Conservation (phyloP, 495 filamentous ascomycete genomes). For the Friedmanniomyces simplex region DNA sequence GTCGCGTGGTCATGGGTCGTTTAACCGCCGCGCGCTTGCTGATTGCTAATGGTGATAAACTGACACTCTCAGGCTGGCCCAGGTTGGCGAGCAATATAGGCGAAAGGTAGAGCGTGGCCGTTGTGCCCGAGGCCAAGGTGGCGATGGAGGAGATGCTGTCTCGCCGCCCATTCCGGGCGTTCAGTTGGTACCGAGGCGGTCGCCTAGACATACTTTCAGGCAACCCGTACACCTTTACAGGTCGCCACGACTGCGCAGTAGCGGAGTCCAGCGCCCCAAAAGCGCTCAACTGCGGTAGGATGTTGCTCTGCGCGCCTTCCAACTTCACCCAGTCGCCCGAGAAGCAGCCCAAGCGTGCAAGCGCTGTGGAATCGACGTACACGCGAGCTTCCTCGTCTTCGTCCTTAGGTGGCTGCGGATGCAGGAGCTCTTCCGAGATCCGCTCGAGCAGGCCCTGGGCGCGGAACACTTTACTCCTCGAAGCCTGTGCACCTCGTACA, state of each 20-base stretch:
- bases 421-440: conserved; percentile 67
- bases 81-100: conserved; percentile 81
- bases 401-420: conserved; percentile 71
- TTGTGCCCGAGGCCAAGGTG: conserved; percentile 33
- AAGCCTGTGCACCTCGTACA: conserved; percentile 50
- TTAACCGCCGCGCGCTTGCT: conserved; percentile 9
- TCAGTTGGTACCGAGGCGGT: conserved; percentile 43
- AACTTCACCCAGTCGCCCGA: conserved; percentile 96
- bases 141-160: conserved; percentile 42
- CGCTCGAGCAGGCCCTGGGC: conserved; percentile 61
- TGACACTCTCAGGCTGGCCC: conserved; percentile 59
- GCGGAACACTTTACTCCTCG: conserved; percentile 56
- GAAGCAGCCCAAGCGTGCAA: conserved; percentile 87
- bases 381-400: conserved; percentile 81
- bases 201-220: conserved; percentile 49
- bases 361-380: conserved; percentile 73
- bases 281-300: conserved; percentile 31
- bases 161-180: conserved; percentile 36
- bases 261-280: conserved; percentile 38
- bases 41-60: conserved; percentile 22
- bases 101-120: conserved; percentile 56
- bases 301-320: conserved; percentile 59
- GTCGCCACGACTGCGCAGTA: conserved; percentile 51
- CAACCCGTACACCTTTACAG: conserved; percentile 77
- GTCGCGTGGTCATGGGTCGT: conserved; percentile 6